phyloP scores from a whole-genome alignment of 352 stramenopile species.

The Phytopythium vexans region DNA sequence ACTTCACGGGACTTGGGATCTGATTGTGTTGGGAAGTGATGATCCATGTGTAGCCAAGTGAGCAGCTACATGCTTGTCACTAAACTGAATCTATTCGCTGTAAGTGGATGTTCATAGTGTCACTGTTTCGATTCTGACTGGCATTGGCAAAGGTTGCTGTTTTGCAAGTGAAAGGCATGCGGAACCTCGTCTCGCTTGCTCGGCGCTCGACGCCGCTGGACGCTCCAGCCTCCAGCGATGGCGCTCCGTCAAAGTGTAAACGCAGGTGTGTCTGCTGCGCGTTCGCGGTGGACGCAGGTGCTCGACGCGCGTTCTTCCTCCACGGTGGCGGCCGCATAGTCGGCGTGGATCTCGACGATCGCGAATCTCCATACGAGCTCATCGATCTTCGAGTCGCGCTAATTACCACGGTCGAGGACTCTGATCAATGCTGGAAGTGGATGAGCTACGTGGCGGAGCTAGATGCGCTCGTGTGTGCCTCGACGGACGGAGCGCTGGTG shows the following conservation, averaged over 20 bases:
- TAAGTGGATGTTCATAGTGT: not conserved
- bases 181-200: conserved; percentile 56
- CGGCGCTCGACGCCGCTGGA: conserved; percentile 40
- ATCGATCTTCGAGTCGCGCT: conserved; percentile 23
- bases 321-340: conserved; percentile 25
- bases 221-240: conserved; percentile 1
- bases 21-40: too few relatives aligned
- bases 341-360: conserved; percentile 19
- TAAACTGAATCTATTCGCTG: conserved; percentile 1
- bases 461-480: conserved; percentile 53
- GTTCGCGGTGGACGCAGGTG: conserved; percentile 34
- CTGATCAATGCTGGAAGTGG: conserved; percentile 41
- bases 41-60: too few relatives aligned
- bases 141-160: not conserved
- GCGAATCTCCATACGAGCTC: conserved; percentile 24
- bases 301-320: conserved; percentile 36
- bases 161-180: conserved; percentile 21
- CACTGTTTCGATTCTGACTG: conserved; percentile 2
- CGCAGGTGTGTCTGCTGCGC: conserved; percentile 4
- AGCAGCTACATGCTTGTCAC: not conserved
- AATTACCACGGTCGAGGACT: not conserved
- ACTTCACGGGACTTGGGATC: too few relatives aligned
- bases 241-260: not conserved
- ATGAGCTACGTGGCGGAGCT: conserved; percentile 62
- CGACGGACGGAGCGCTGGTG: conserved; percentile 39